Conservation (phyloP, 495 filamentous ascomycete species). For the Cairneyella variabilis region DNA sequence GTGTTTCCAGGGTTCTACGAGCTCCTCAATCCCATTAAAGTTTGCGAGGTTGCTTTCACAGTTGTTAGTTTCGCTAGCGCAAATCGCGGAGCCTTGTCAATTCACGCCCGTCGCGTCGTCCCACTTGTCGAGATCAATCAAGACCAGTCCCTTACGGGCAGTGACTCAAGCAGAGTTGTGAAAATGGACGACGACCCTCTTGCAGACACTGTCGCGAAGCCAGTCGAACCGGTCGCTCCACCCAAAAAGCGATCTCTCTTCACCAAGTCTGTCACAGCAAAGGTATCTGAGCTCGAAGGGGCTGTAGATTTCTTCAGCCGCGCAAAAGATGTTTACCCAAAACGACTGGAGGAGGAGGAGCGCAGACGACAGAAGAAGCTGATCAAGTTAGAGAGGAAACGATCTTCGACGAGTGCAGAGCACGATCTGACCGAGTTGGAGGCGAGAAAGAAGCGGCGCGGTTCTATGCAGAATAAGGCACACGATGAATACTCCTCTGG, state of each 20-base stretch:
- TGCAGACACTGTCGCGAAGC: conserved; percentile 10
- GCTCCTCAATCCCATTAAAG: no score
- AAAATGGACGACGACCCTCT: no score
- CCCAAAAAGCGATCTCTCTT: conserved; percentile 57
- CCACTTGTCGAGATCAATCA: no score
- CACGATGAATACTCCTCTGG: conserved; percentile 24
- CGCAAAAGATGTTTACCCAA: conserved; percentile 57
- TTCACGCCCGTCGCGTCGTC: conserved; percentile 7
- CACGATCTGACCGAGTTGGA: conserved; percentile 32
- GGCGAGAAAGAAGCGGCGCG: conserved; percentile 30
- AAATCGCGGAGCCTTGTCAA: not conserved
- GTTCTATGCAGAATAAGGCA: conserved; percentile 10
- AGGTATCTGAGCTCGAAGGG: conserved; percentile 34
- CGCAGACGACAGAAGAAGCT: conserved; percentile 42
- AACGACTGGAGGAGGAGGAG: conserved; percentile 54
- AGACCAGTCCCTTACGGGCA: no score
- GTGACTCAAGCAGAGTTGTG: no score
- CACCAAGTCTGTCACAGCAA: conserved; percentile 60
- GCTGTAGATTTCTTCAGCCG: conserved; percentile 62
- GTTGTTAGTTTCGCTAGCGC: no score
- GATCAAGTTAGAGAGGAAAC: conserved; percentile 47
- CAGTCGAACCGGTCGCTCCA: conserved; percentile 2
- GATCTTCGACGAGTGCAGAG: conserved; percentile 36
- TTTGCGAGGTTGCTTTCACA: no score
- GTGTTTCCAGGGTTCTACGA: no score